Evolutionary conservation across 345 rosid genomes (phyloP), one percentile per base, ranked within the genome.

Genomic region (Gossypium bickii): DNA sequence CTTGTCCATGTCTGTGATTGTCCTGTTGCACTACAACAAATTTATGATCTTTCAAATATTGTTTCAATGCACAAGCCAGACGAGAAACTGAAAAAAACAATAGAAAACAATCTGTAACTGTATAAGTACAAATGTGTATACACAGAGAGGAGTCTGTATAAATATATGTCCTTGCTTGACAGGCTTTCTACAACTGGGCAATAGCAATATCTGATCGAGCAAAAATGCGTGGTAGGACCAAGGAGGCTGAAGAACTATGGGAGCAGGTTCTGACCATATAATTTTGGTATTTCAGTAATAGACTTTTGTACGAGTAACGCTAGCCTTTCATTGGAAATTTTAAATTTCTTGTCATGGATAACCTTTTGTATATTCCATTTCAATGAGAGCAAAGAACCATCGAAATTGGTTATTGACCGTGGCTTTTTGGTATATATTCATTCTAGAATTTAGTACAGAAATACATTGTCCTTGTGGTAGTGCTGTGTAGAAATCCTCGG

Each of bases 101-200:
- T 11, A 9, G 27, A 43, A 65, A 65, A 10, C 51, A 65, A 3
- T 18, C 8, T 43, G 18, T 43, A 34, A 3, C 49, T 64, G 55
- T 47, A 2, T 13, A 47, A 12, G 18, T 49, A 13, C 45, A 69
- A n/a, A 24, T 22, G 17, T 12, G 27, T 53, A 49, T 3, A 29
- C 61, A 11, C 5, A 12, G 11, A 18, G 12, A 49, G 13, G 47
- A 67, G 20, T 4, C 58, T 29, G 12, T 25, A 15, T 10, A 20
- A 9, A 10, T 48, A 18, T 25, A 48, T 25, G 13, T 58, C 12
- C 22, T 77, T 81, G 58, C 73, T 80, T 85, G 79, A 61, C 78
- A 96, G 99, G 99, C 99, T 69, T 96, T 88, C 86, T 96, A 96
- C 83, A 96, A 93, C 72, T 96, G 99, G 98, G 99, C 99, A 51